Evolutionary conservation across 371 early-diverging fungal genomes (phyloP).

Genomic region (Zopfochytrium polystomum): DNA sequence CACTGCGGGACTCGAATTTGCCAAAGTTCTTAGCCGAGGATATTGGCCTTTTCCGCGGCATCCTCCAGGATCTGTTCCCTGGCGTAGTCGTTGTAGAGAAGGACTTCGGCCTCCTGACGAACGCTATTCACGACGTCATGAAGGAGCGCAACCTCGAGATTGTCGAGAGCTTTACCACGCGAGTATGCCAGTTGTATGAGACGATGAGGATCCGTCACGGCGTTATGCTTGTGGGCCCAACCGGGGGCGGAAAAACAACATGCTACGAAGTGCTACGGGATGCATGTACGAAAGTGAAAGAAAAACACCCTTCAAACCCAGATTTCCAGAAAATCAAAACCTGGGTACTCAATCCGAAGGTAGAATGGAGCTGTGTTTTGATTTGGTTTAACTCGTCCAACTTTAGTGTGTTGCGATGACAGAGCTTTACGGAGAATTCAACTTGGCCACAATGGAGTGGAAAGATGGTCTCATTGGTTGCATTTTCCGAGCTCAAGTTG

Average conservation of each 20-base stretch:
- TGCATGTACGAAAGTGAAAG: slow-evolving; percentile 39
- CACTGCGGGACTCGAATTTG: slow-evolving; percentile 55
- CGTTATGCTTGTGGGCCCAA: slow-evolving; percentile 61
- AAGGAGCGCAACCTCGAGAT: slow-evolving; percentile 39
- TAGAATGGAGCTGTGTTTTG: slow-evolving; percentile 7
- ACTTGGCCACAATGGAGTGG: slow-evolving; percentile 63
- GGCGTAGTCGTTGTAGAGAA: slow-evolving; percentile 49
- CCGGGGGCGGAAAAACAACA: slow-evolving; percentile 60
- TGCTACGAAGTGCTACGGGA: slow-evolving; percentile 52
- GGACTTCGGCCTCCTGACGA: slow-evolving; percentile 43
- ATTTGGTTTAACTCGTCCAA: background rate
- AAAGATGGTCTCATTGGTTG: slow-evolving; percentile 56
- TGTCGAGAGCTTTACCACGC: slow-evolving; percentile 42
- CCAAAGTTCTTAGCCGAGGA: slow-evolving; percentile 61
- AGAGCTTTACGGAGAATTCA: slow-evolving; percentile 61
- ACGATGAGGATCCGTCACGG: slow-evolving; percentile 58
- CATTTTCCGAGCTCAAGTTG: slow-evolving; percentile 55
- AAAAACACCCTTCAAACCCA: slow-evolving; percentile 19
- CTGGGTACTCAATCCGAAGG: slow-evolving; percentile 61
- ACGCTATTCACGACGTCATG: slow-evolving; percentile 44
- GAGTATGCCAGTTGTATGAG: slow-evolving; percentile 55
- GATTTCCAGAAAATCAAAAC: slow-evolving; percentile 50
- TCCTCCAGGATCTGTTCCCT: slow-evolving; percentile 55
- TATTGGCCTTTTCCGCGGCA: slow-evolving; percentile 53
- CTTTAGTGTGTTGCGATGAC: slow-evolving; percentile 55